Percentiles rank a stretch among this genome's conserved stretches.
These are phyloP conservation scores for Apiotrichum porosum DNA, from an alignment of 1,284 basidiomycete species.

Conservation along the genomic window DNA sequence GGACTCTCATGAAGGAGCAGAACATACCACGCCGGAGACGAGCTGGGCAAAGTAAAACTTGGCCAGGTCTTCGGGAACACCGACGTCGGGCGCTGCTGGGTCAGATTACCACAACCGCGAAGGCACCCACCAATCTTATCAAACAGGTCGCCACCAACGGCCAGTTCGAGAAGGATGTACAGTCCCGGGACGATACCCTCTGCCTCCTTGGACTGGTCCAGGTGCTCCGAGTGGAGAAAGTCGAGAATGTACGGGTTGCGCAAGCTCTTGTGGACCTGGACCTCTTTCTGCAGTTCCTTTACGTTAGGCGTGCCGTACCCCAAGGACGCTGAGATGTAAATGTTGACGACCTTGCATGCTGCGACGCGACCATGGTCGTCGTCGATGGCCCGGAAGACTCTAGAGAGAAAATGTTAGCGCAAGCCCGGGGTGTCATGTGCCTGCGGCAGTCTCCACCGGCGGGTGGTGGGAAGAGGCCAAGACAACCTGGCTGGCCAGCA, in stretches of 20 bases:
- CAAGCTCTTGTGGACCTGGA: slow-evolving; percentile 78
- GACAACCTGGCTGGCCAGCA: neutral
- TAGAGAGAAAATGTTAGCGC: slow-evolving; percentile 45
- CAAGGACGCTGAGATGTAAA: slow-evolving; percentile 46
- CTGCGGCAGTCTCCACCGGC: too few relatives aligned
- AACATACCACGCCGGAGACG: slow-evolving; percentile 61
- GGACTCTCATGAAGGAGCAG: neutral
- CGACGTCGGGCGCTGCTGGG: slow-evolving; percentile 72
- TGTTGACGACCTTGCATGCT: slow-evolving; percentile 75
- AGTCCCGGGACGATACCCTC: slow-evolving; percentile 61
- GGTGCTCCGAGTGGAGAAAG: slow-evolving; percentile 70
- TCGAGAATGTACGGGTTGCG: slow-evolving; percentile 80
- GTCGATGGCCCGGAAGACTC: slow-evolving; percentile 76
- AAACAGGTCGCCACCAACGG: slow-evolving; percentile 90
- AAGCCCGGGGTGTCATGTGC: too few relatives aligned
- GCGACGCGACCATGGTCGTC: slow-evolving; percentile 58
- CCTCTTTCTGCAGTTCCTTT: slow-evolving; percentile 87
- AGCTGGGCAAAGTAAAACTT: slow-evolving; percentile 90
- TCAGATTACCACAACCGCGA: neutral
- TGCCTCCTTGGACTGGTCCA: slow-evolving; percentile 60
- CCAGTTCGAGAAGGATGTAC: slow-evolving; percentile 90
- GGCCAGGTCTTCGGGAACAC: slow-evolving; percentile 79
- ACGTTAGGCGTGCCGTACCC: slow-evolving; percentile 49
- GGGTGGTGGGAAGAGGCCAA: neutral
- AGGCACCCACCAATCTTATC: slow-evolving; percentile 81